Percentiles rank a stretch among this genome's conserved stretches.
These are phyloP conservation scores for Vachellia collinsii DNA, from an alignment of 306 rosid genomes.

Conservation along the genomic window DNA sequence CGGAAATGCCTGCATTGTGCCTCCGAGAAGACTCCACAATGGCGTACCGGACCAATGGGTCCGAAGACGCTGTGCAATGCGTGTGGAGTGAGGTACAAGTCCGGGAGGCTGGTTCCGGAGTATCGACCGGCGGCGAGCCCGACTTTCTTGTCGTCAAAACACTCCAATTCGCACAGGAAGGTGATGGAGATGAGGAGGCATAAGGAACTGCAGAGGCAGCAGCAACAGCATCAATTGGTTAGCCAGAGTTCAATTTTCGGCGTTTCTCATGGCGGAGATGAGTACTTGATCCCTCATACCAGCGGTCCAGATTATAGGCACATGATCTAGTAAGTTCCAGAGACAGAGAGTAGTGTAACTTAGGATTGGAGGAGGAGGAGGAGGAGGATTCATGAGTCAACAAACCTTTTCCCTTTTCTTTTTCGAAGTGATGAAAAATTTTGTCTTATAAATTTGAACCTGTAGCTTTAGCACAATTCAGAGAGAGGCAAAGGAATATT, in stretches of 20 bases:
- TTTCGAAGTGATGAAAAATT: conserved; percentile 32
- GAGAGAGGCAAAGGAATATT: conserved; percentile 18
- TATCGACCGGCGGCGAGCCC: conserved; percentile 80
- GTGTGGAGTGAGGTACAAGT: conserved; percentile 72
- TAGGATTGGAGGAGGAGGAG: conserved; percentile 42
- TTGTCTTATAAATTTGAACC: conserved; percentile 53
- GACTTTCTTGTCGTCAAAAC: conserved; percentile 59
- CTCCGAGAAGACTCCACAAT: conserved; percentile 73
- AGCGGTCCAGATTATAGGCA: conserved; percentile 69
- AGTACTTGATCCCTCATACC: conserved; percentile 63
- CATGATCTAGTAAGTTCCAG: conserved; percentile 54
- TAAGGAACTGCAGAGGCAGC: conserved; percentile 58
- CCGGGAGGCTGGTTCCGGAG: conserved; percentile 71
- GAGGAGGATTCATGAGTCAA: conserved; percentile 2
- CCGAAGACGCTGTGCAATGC: conserved; percentile 78
- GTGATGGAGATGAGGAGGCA: conserved; percentile 73
- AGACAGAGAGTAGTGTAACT: conserved; percentile 36
- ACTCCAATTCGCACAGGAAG: conserved; percentile 76
- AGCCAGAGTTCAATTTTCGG: conserved; percentile 73
- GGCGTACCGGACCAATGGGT: conserved; percentile 83
- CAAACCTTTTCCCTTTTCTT: conserved; percentile 7
- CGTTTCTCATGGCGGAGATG: conserved; percentile 78
- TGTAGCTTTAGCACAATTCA: conserved; percentile 39
- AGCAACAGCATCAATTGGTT: conserved; percentile 57
- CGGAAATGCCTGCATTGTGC: conserved; percentile 71